These are phyloP conservation scores for Fusarium austroafricanum DNA, from an alignment of 2,329 filamentous ascomycete species.

Conservation along the genomic window DNA sequence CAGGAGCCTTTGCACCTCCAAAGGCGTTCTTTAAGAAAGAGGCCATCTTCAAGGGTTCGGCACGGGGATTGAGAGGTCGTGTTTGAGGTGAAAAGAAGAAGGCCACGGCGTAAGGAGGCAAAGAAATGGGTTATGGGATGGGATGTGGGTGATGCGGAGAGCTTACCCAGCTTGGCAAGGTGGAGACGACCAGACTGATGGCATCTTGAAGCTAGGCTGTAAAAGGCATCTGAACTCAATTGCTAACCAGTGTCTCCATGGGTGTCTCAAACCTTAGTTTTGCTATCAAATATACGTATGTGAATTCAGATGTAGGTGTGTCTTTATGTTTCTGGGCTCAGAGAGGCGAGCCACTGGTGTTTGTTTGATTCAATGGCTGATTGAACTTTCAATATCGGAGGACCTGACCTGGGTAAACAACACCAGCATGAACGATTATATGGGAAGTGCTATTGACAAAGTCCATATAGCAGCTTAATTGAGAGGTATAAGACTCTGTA, in stretches of 20 bases:
- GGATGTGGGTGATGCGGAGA: conserved; percentile 34
- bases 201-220: conserved; percentile 31
- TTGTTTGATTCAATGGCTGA: too few species aligned
- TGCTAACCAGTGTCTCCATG: neutral
- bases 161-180: conserved; percentile 33
- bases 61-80: conserved; percentile 36
- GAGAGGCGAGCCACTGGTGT: too few species aligned
- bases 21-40: conserved; percentile 75
- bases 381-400: too few species aligned
- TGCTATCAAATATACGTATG: too few species aligned
- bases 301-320: too few species aligned
- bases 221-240: conserved; percentile 26
- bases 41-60: conserved; percentile 59
- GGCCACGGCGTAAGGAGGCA: conserved; percentile 41
- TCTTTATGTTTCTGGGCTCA: too few species aligned
- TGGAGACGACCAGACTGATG: conserved; percentile 31
- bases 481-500: too few species aligned
- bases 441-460: too few species aligned
- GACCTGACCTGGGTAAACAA: too few species aligned
- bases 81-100: conserved; percentile 18
- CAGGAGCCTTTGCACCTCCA: conserved; percentile 69
- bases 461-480: too few species aligned
- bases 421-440: too few species aligned
- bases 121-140: conserved; percentile 41
- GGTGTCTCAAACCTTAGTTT: too few species aligned